Base-by-base conservation (phyloP, 208 protist genomes). In the Leishmania amazonensis region DNA sequence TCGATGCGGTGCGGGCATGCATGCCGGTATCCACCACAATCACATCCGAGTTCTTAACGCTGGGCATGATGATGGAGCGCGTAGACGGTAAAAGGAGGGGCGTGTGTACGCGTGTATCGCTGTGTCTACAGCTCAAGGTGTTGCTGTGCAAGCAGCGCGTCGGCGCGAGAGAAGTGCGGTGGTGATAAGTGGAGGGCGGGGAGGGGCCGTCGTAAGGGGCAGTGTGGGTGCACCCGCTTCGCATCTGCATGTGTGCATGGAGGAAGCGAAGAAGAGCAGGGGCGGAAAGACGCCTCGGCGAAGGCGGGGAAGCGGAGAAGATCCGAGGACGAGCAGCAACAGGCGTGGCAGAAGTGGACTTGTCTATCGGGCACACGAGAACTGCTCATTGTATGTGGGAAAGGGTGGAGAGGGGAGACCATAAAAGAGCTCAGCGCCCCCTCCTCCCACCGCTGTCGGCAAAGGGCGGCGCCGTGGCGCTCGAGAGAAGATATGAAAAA, bases 11-110 rank as follows among this genome's bases (percentile, higher is more conserved):
- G 79, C 76, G 82, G 70, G 74, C 82, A 65, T 84, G 79, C 85
- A 84, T 86, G 57, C 79, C 75, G 31, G 82, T 82, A 51, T 82
- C 81, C 57, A 82, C 75, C 53, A 86, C 71, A 19, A 86, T 57
- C 65, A 84, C 75, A 76, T 84, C 85, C 73, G 76, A 84, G 53
- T 81, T 68, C 58, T 71, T 72, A 8, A 38, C 40, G 45, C 45
- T 31, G 38, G 71, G 7, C 40, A 49, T 75, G 19, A 13, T 35
- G 28, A 3, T 35, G 28, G 9, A 64, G 15, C 31, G 58, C 7
- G 28, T 35, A 64, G 28, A 1, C 11, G 58, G 71, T 38, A 40
- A 24, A 49, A 53, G 28, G 21, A 45, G 8, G 21, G 38, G 51
- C 24, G 13, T 49, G 11, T 53, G 24, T 75, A 19, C 31, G 76